phyloP scores from a whole-genome alignment of 345 rosid species.

The Eucalyptus albens region DNA sequence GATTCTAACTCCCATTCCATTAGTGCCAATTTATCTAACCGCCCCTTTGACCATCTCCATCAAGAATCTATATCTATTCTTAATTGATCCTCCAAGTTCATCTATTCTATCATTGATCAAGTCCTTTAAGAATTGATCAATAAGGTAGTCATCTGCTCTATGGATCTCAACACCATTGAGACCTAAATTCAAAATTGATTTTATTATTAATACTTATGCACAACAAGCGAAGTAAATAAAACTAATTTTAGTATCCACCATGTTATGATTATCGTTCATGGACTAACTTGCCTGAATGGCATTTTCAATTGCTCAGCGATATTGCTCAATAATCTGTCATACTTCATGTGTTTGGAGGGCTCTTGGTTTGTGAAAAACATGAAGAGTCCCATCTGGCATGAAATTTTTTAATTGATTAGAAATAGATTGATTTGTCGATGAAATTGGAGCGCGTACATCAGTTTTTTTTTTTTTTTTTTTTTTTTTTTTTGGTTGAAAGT shows the following conservation, averaged over 20 bases:
- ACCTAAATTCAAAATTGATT: conserved; percentile 13
- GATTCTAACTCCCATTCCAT: conserved; percentile 49
- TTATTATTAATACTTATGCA: neutral
- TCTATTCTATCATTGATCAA: neutral
- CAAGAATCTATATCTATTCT: neutral
- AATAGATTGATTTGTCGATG: conserved; percentile 45
- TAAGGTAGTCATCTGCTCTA: conserved; percentile 77
- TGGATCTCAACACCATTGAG: conserved; percentile 85
- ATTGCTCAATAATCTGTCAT: conserved; percentile 33
- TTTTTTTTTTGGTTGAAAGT: no score
- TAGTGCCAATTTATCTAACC: conserved; percentile 36
- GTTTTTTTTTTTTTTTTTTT: neutral
- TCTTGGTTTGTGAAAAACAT: conserved; percentile 30
- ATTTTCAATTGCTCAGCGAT: conserved; percentile 42
- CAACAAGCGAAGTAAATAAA: neutral
- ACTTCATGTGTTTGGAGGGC: conserved; percentile 31
- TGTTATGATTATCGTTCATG: neutral
- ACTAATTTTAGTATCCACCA: neutral
- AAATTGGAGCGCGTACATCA: conserved; percentile 56
- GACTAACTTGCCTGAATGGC: conserved; percentile 57
- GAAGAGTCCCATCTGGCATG: conserved; percentile 45
- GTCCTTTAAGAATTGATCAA: neutral
- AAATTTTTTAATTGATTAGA: conserved; percentile 51
- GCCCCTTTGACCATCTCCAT: neutral
- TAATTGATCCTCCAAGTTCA: neutral